Evolutionary conservation across 2,329 filamentous ascomycete genomes (phyloP), one percentile per base, ranked within the genome.

Genomic region (Neoarthrinium moseri): DNA sequence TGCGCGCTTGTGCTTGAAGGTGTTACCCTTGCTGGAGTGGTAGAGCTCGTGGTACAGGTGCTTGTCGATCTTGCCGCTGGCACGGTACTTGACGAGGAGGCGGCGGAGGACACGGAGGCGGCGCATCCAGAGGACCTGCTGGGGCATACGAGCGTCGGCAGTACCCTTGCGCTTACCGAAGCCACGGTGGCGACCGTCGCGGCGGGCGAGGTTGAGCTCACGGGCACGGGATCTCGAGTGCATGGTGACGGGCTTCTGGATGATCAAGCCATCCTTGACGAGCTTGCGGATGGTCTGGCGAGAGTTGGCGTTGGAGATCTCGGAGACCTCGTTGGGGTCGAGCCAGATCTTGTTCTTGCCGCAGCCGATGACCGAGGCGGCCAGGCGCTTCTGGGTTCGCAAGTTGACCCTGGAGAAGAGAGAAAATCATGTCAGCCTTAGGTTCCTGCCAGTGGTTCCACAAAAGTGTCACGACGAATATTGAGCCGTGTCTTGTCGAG

Each of bases 81-180:
- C 92, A 78, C 94, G 94, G 85, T 99, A 99, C 85, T 97, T 97
- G 83, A 96, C 94, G 64, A 99, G 83, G 54, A 99, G 89, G 74
- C 94, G 94, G 73, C 94, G 92, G 78, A 99, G 91, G 73, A 99
- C 92, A 80, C 95, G 91, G 72, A 95, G 91, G 72, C 94, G 92
- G 78, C 95, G 91, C 94, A 99, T 99, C 94, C 94, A 99, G 69
- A 97, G 83, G 65, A 99, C 82, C 81, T 96, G 91, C 89, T 86
- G 87, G 71, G 92, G 92, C 94, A 99, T 99, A 86, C 94, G 90
- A 72, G 94, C 92, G 73, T 99, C 92, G 73, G 89, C 89, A 69
- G 95, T 97, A 96, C 94, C 95, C 92, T 99, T 99, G 78, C 94
- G 90, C 91, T 99, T 99, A 89, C 94, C 94, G 81, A 96, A 96